Evolutionary conservation across 768 basidiomycete genomes (phyloP).

Genomic region (Hysterangium stoloniferum): DNA sequence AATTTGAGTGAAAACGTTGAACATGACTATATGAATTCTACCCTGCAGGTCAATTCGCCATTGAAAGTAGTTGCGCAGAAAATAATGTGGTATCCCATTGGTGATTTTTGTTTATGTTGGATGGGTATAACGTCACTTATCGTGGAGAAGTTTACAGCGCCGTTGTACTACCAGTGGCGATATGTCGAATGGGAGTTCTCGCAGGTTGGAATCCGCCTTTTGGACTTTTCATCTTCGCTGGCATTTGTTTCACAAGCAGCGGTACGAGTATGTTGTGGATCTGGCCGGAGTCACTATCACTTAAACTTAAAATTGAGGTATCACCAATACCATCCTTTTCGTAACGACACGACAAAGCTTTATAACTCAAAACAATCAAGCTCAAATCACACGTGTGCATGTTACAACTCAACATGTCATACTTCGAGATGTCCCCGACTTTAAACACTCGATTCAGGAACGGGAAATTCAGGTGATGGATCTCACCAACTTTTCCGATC

Average conservation of each 20-base stretch:
- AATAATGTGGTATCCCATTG: conserved; percentile 5
- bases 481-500: no score
- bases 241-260: conserved; percentile 4
- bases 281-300: not conserved
- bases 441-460: no score
- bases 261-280: not conserved
- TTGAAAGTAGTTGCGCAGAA: not conserved
- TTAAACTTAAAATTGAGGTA: not conserved
- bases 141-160: not conserved
- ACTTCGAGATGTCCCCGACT: no score
- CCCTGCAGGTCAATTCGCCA: not conserved
- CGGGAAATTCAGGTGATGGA: no score
- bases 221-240: conserved; percentile 1
- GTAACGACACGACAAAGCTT: no score
- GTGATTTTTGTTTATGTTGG: not conserved
- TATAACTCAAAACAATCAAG: no score
- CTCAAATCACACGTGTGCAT: no score
- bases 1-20: not conserved
- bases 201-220: conserved; percentile 6
- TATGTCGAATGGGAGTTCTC: conserved; percentile 7
- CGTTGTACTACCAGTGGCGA: not conserved
- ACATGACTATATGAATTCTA: not conserved
- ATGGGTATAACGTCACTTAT: not conserved
- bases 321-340: no score
- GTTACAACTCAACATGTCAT: no score